A percentile compares a stretch with the other conserved stretches of the same genome.
Conservation (phyloP, 164 flowering plant genomes). For the Paratinospora sagittata region DNA sequence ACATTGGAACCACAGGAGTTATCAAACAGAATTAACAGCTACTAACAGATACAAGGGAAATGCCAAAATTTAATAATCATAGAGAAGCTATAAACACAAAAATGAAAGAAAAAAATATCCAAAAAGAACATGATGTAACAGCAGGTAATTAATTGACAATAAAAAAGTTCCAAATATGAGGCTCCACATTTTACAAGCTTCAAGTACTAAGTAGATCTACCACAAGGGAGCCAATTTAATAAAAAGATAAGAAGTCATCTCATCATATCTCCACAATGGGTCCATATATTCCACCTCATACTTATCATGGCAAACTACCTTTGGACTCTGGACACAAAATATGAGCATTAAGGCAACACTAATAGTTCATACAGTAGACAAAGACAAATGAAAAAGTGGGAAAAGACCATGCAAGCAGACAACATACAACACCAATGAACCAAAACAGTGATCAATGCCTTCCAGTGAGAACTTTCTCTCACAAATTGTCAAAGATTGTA, state of each 20-base stretch:
- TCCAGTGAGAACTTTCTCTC: not conserved
- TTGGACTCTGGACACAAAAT: not conserved
- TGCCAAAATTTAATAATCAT: not conserved
- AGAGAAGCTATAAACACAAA: not conserved
- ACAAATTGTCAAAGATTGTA: too few relatives aligned
- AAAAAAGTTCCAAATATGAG: too few relatives aligned
- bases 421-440: not conserved
- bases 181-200: too few relatives aligned
- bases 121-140: too few relatives aligned
- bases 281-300: not conserved
- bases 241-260: not conserved
- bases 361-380: not conserved
- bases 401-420: not conserved
- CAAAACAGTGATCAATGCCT: not conserved
- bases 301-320: not conserved
- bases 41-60: too few relatives aligned
- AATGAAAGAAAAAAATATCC: not conserved
- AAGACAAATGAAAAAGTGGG: not conserved
- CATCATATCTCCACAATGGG: not conserved
- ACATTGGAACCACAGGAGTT: too few relatives aligned
- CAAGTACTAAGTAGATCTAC: too few relatives aligned
- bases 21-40: too few relatives aligned
- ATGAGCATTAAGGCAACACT: not conserved
- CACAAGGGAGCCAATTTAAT: not conserved
- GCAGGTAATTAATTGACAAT: too few relatives aligned